These are phyloP conservation scores for Blepharisma japonicum DNA, from an alignment of 73 alveolate species.

Conservation along the genomic window DNA sequence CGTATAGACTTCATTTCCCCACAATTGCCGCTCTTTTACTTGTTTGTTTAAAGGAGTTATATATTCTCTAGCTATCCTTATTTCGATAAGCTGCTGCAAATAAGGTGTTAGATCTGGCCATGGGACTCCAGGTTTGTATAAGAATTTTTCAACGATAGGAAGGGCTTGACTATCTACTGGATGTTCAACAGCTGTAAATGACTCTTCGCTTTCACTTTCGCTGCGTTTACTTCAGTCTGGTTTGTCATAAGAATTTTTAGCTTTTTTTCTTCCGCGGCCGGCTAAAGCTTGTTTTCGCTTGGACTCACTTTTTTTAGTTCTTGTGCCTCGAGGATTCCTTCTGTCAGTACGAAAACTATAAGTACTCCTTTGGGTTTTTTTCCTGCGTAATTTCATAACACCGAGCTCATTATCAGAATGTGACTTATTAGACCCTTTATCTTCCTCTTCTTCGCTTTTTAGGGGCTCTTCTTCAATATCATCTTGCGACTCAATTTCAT, in stretches of 20 bases:
- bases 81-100: slow-evolving; percentile 71
- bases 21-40: slow-evolving; percentile 66
- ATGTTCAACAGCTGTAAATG: neutral
- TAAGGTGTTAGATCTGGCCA: slow-evolving; percentile 79
- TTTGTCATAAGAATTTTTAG: neutral
- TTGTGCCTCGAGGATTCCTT: neutral
- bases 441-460: too few relatives aligned
- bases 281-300: neutral
- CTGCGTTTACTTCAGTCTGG: neutral
- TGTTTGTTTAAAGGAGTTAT: slow-evolving; percentile 80
- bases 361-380: neutral
- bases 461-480: too few relatives aligned
- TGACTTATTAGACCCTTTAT: neutral
- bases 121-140: slow-evolving; percentile 82
- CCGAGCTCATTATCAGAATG: neutral
- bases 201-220: slow-evolving; percentile 23
- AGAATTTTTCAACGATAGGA: slow-evolving; percentile 41
- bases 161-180: neutral
- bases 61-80: slow-evolving; percentile 71
- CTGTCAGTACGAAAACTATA: neutral
- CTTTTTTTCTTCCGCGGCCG: neutral
- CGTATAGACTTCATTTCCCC: slow-evolving; percentile 85
- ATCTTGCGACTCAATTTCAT: too few relatives aligned
- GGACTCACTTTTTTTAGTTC: neutral
- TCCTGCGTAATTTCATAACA: slow-evolving; percentile 10